Evolutionary conservation across 2,329 filamentous ascomycete species (phyloP).

Genomic region (Trichoderma sp.): DNA sequence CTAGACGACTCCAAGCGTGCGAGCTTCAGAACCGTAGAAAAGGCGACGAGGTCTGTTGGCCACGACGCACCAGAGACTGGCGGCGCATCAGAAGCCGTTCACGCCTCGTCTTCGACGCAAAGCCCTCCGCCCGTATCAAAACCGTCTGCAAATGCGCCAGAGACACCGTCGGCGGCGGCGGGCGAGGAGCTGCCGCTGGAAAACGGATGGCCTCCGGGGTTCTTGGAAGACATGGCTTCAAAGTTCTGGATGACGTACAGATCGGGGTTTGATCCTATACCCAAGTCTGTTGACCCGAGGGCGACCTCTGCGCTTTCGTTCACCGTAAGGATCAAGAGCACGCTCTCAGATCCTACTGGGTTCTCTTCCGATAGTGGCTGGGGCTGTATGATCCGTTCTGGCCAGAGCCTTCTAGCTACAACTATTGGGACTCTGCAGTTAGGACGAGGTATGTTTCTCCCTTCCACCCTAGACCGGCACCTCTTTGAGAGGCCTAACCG

Average conservation of each 20-base stretch:
- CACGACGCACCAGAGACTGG: slow-evolving; percentile 14
- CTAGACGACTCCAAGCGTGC: slow-evolving; percentile 32
- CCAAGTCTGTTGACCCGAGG: slow-evolving; percentile 72
- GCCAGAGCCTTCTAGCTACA: slow-evolving; percentile 90
- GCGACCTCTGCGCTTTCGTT: slow-evolving; percentile 73
- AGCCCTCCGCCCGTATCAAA: slow-evolving; percentile 24
- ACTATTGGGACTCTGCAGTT: slow-evolving; percentile 69
- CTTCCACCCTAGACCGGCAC: not conserved
- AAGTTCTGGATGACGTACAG: slow-evolving; percentile 96
- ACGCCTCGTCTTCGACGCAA: slow-evolving; percentile 14
- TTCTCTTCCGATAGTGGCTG: slow-evolving; percentile 95
- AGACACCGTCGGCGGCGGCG: slow-evolving; percentile 48
- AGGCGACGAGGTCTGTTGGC: slow-evolving; percentile 23
- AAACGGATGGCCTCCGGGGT: slow-evolving; percentile 76
- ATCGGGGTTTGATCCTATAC: slow-evolving; percentile 79
- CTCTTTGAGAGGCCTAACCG: not conserved
- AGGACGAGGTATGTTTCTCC: slow-evolving; percentile 67
- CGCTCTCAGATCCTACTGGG: slow-evolving; percentile 72
- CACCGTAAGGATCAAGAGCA: slow-evolving; percentile 77
- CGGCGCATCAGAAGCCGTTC: not conserved
- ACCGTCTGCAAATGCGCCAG: slow-evolving; percentile 34
- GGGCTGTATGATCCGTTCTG: slow-evolving; percentile 98
- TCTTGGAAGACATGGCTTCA: slow-evolving; percentile 90
- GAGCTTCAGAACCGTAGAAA: slow-evolving; percentile 27
- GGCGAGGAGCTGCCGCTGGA: slow-evolving; percentile 46